A percentile compares a stretch with the other conserved stretches of the same genome.
phyloP scores from a whole-genome alignment of 495 filamentous ascomycete genomes.

The Trichoderma erinaceum region DNA sequence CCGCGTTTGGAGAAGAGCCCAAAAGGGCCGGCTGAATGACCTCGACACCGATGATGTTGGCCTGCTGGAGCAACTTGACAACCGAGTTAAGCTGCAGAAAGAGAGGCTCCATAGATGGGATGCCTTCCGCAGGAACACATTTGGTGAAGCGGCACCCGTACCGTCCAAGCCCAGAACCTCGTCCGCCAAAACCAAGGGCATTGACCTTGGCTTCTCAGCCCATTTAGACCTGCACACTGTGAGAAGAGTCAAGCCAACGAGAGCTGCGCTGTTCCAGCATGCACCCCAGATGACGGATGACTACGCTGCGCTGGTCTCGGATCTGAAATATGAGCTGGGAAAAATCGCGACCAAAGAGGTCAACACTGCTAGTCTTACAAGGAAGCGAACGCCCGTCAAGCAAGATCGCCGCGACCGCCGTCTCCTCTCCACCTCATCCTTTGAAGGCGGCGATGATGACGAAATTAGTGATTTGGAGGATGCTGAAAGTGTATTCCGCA shows the following conservation, averaged over 20 bases:
- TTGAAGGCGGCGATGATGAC: slow-evolving; percentile 4
- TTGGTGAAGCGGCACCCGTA: slow-evolving; percentile 29
- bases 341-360: slow-evolving; percentile 11
- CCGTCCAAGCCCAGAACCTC: slow-evolving; percentile 16
- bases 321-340: slow-evolving; percentile 36
- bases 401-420: slow-evolving; percentile 5
- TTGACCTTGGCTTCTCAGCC: slow-evolving; percentile 44
- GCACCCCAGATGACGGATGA: slow-evolving; percentile 27
- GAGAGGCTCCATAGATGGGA: slow-evolving; percentile 65
- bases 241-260: not conserved
- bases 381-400: slow-evolving; percentile 7
- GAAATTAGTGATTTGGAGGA: slow-evolving; percentile 10
- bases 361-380: not conserved
- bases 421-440: not conserved
- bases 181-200: slow-evolving; percentile 25
- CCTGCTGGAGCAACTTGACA: slow-evolving; percentile 57
- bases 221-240: slow-evolving; percentile 35
- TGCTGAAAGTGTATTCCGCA: slow-evolving; percentile 3
- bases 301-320: slow-evolving; percentile 38
- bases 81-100: slow-evolving; percentile 54
- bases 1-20: slow-evolving; percentile 57
- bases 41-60: slow-evolving; percentile 41
- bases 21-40: slow-evolving; percentile 46
- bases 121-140: slow-evolving; percentile 51
- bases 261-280: slow-evolving; percentile 9